Evolutionary conservation across 2,329 filamentous ascomycete species (phyloP).

Genomic region (Calonectria hongkongensis): DNA sequence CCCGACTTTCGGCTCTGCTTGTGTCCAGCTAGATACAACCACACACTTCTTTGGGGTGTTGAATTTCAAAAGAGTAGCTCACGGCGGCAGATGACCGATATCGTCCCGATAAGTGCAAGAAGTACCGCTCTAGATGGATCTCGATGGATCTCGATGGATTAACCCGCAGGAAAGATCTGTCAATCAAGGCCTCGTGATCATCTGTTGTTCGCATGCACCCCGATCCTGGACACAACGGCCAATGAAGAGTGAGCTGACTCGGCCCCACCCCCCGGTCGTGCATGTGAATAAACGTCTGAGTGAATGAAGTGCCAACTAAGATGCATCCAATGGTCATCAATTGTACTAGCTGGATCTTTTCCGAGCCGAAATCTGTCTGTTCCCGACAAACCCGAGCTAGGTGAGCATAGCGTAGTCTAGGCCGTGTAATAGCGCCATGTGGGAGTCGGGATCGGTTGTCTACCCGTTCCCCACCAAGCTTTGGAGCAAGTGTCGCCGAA

Average conservation of each 20-base stretch:
- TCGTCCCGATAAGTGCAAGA: neutral
- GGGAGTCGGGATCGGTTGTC: neutral
- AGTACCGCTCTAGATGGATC: neutral
- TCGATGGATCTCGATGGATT: neutral
- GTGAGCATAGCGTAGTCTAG: neutral
- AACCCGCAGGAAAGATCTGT: neutral
- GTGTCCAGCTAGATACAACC: too few species aligned
- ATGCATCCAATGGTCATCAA: neutral
- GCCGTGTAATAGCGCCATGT: neutral
- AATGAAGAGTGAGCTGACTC: neutral
- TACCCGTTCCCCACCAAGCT: neutral
- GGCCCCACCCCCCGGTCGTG: neutral
- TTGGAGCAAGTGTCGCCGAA: neutral
- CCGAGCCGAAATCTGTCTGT: neutral
- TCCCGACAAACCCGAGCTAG: conserved; percentile 14
- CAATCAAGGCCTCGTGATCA: neutral
- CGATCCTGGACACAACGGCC: neutral
- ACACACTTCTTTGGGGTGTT: neutral
- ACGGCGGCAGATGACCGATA: conserved; percentile 10
- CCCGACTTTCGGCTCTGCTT: neutral
- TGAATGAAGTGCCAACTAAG: neutral
- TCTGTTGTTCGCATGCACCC: neutral
- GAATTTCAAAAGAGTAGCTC: neutral
- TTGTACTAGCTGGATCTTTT: neutral
- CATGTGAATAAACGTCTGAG: neutral